A percentile compares a stretch with the other conserved stretches of the same genome.
phyloP scores from a whole-genome alignment of 352 stramenopile genomes.

The Pythium aquatile region DNA sequence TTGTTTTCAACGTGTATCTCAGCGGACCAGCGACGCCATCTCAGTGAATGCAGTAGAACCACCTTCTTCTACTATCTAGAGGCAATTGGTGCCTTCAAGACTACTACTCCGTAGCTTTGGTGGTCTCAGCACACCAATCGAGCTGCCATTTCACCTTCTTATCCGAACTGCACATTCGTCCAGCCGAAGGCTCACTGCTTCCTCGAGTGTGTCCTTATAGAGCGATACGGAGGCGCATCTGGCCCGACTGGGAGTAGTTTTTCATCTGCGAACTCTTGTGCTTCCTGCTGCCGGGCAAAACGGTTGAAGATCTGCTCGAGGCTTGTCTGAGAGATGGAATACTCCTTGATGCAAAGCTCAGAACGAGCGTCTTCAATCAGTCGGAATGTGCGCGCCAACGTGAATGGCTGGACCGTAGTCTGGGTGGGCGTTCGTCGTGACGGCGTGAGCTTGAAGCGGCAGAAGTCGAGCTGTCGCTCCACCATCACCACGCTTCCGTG shows the following conservation, averaged over 20 bases:
- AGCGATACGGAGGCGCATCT: too few relatives aligned
- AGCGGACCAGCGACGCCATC: not conserved
- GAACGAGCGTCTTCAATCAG: slow-evolving; percentile 47
- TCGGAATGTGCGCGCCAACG: slow-evolving; percentile 45
- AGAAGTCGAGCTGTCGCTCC: slow-evolving; percentile 66
- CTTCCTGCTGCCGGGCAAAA: slow-evolving; percentile 51
- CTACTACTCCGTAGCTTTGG: too few relatives aligned
- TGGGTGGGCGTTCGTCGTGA: not conserved
- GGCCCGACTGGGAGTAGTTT: too few relatives aligned
- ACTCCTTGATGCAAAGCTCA: slow-evolving; percentile 56
- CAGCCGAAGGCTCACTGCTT: too few relatives aligned
- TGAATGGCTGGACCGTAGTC: slow-evolving; percentile 12
- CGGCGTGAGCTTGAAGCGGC: slow-evolving; percentile 48
- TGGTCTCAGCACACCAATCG: too few relatives aligned
- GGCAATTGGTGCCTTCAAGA: too few relatives aligned
- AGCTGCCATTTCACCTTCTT: too few relatives aligned
- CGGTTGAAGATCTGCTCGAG: slow-evolving; percentile 89
- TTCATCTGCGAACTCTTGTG: too few relatives aligned
- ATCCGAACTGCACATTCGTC: too few relatives aligned
- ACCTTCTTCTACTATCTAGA: too few relatives aligned
- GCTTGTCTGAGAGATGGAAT: slow-evolving; percentile 77
- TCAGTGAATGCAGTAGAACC: not conserved
- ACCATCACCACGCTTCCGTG: slow-evolving; percentile 34
- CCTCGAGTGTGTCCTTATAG: too few relatives aligned
- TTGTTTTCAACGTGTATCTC: not conserved